phyloP scores from a whole-genome alignment of 169 alveolate genomes.

The Plasmodium gaboni region DNA sequence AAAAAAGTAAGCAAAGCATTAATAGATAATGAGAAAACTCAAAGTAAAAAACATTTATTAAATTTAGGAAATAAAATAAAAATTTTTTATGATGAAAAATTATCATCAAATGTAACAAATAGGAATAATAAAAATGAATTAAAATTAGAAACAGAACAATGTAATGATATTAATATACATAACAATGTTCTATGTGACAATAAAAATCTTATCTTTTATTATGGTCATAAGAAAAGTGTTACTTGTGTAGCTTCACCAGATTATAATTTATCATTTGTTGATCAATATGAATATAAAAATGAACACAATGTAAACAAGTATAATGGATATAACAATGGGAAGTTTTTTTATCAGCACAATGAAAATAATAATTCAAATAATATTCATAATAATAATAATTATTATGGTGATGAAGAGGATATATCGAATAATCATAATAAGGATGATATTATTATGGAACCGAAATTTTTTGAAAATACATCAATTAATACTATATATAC shows the following conservation, averaged over 20 bases:
- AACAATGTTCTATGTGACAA: too few species aligned
- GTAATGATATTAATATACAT: background rate
- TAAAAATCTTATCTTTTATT: constrained; percentile 35
- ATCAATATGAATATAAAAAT: constrained; percentile 37
- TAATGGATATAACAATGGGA: background rate
- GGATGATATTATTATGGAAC: constrained; percentile 10
- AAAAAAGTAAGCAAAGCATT: constrained; percentile 42
- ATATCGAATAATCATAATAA: background rate
- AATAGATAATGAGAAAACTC: constrained; percentile 39
- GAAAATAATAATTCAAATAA: background rate
- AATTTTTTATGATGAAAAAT: constrained; percentile 49
- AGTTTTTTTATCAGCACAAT: background rate
- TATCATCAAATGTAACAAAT: constrained; percentile 13
- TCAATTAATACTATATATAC: constrained; percentile 59
- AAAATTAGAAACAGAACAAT: background rate
- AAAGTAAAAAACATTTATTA: constrained; percentile 24
- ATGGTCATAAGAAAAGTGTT: constrained; percentile 72
- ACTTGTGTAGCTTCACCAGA: constrained; percentile 71
- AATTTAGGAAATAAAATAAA: constrained; percentile 57
- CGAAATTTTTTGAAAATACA: constrained; percentile 45
- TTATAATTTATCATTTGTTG: constrained; percentile 51
- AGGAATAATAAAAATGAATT: constrained; percentile 11
- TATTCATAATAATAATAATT: constrained; percentile 2
- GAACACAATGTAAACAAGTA: background rate
- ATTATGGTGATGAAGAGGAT: background rate